A percentile compares a stretch with the other conserved stretches of the same genome.
Evolutionary conservation across 768 basidiomycete genomes (phyloP).

Genomic region (Boletus sp.): DNA sequence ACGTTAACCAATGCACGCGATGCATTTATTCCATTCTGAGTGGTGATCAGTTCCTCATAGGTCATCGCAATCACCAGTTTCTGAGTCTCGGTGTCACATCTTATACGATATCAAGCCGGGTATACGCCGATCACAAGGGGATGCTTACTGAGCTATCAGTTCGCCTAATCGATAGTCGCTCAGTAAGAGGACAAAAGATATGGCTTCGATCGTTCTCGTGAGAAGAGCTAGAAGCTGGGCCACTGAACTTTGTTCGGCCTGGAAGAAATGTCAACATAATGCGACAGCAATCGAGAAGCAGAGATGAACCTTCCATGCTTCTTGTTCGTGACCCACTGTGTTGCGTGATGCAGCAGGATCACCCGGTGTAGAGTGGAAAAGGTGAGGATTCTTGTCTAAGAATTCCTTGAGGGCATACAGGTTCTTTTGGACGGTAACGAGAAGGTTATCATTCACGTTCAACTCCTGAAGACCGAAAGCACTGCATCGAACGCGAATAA

Average conservation of each 20-base stretch:
- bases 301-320: constrained; percentile 77
- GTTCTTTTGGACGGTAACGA: constrained; percentile 78
- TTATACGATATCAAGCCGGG: constrained; percentile 29
- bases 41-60: constrained; percentile 85
- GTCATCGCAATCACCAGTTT: constrained; percentile 67
- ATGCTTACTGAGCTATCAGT: constrained; percentile 71
- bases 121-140: not conserved
- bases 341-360: constrained; percentile 58
- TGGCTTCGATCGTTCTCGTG: constrained; percentile 85
- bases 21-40: constrained; percentile 79
- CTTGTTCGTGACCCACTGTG: constrained; percentile 65
- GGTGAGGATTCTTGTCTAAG: constrained; percentile 75
- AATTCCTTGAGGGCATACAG: constrained; percentile 74
- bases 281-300: not conserved
- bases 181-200: constrained; percentile 89
- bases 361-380: constrained; percentile 80
- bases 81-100: constrained; percentile 74
- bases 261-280: constrained; percentile 14
- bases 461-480: constrained; percentile 50
- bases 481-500: constrained; percentile 28
- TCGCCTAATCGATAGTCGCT: constrained; percentile 90
- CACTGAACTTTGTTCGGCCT: constrained; percentile 86
- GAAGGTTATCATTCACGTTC: constrained; percentile 57
- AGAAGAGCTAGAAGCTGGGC: constrained; percentile 73
- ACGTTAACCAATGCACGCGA: constrained; percentile 91